phyloP scores from a whole-genome alignment of 495 filamentous ascomycete species.

The Pseudomonodictys pantanalensis region DNA sequence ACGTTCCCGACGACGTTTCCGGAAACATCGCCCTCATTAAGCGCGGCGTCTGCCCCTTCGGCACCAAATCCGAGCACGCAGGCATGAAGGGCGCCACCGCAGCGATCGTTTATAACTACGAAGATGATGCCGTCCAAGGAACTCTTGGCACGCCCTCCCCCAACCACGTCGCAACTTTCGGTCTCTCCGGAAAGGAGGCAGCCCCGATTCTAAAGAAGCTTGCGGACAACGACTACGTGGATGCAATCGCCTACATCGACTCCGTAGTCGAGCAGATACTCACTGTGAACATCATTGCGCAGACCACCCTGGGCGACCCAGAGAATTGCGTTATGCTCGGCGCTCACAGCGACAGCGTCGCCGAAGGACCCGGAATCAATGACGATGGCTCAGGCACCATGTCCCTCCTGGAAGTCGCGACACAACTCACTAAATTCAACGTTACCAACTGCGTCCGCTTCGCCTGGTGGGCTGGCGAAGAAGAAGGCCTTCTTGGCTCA shows the following conservation, averaged over 20 bases:
- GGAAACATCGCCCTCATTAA: constrained; percentile 62
- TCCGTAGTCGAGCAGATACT: constrained; percentile 38
- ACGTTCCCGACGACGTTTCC: constrained; percentile 54
- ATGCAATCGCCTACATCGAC: constrained; percentile 42
- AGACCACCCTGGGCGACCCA: constrained; percentile 63
- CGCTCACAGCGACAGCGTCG: constrained; percentile 67
- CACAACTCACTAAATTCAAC: constrained; percentile 55
- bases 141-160: constrained; percentile 51
- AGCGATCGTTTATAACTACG: constrained; percentile 66
- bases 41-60: constrained; percentile 62
- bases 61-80: constrained; percentile 58
- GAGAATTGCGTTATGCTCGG: constrained; percentile 63
- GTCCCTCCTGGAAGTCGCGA: constrained; percentile 62
- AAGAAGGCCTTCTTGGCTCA: constrained; percentile 64
- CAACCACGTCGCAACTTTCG: constrained; percentile 47
- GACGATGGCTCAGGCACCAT: constrained; percentile 66
- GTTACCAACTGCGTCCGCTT: constrained; percentile 68
- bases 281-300: constrained; percentile 63
- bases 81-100: constrained; percentile 57
- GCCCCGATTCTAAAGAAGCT: constrained; percentile 53
- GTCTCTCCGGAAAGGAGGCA: constrained; percentile 51
- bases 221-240: constrained; percentile 43
- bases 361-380: constrained; percentile 63
- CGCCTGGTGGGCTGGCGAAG: constrained; percentile 67
- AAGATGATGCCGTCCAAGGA: constrained; percentile 40